Evolutionary conservation across 1,139 yeast genomes (phyloP).

Genomic region (Taphrina confusa): DNA sequence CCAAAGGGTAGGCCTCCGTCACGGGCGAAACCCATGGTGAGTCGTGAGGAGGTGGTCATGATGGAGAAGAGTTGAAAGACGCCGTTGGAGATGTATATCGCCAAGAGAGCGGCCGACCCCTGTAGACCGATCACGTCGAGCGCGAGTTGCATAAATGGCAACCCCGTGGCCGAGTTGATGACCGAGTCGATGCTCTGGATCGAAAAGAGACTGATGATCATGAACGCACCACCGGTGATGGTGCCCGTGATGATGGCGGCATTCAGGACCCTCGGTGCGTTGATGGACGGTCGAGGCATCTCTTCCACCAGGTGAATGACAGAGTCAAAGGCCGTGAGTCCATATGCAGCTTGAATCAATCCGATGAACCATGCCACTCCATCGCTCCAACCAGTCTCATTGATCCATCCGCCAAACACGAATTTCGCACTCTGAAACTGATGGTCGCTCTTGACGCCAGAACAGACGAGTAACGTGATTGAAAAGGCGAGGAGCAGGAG

Average conservation of each 20-base stretch:
- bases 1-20: constrained; percentile 78
- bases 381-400: constrained; percentile 42
- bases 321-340: constrained; percentile 81
- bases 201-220: constrained; percentile 71
- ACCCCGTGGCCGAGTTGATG: constrained; percentile 16
- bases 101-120: constrained; percentile 65
- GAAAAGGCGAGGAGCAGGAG: constrained; percentile 17
- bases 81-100: constrained; percentile 69
- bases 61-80: constrained; percentile 73
- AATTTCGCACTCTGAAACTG: constrained; percentile 26
- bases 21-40: constrained; percentile 78
- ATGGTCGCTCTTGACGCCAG: constrained; percentile 18
- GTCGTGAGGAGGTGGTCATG: constrained; percentile 78
- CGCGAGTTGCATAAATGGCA: constrained; percentile 57
- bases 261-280: constrained; percentile 75
- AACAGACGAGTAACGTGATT: constrained; percentile 17
- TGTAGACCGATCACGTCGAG: constrained; percentile 58
- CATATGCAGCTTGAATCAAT: constrained; percentile 51
- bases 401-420: constrained; percentile 39
- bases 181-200: constrained; percentile 49
- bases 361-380: constrained; percentile 34
- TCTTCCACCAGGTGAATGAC: constrained; percentile 81
- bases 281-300: constrained; percentile 58
- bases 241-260: constrained; percentile 62
- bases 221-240: constrained; percentile 53